phyloP scores from a whole-genome alignment of 305 asterid genomes.

The Nicotiana rustica region DNA sequence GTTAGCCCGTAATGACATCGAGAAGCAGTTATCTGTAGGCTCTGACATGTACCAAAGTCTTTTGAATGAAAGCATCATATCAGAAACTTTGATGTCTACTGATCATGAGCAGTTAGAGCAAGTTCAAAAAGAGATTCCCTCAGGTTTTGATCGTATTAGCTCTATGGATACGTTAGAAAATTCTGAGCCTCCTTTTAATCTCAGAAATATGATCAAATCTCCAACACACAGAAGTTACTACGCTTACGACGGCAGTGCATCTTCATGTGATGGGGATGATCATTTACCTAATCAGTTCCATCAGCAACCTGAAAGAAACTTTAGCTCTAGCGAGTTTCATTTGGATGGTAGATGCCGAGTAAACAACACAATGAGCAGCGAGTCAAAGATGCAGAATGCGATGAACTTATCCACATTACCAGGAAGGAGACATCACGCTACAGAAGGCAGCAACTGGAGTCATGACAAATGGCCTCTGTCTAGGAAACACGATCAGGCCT shows the following conservation, averaged over 20 bases:
- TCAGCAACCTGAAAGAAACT: slow-evolving; percentile 50
- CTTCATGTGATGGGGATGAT: slow-evolving; percentile 73
- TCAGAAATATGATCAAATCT: slow-evolving; percentile 46
- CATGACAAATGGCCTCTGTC: slow-evolving; percentile 49
- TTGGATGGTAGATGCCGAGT: slow-evolving; percentile 40
- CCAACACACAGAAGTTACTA: slow-evolving; percentile 57
- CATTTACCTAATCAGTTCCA: slow-evolving; percentile 43
- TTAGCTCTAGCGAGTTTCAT: slow-evolving; percentile 44
- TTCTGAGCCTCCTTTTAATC: slow-evolving; percentile 45
- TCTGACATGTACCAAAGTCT: slow-evolving; percentile 45
- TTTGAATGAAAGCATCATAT: slow-evolving; percentile 45
- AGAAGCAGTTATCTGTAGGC: slow-evolving; percentile 35
- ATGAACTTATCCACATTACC: slow-evolving; percentile 43
- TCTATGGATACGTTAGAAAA: slow-evolving; percentile 53
- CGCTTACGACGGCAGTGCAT: slow-evolving; percentile 70
- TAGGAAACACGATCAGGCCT: slow-evolving; percentile 38
- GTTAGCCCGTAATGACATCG: slow-evolving; percentile 38
- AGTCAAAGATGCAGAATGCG: slow-evolving; percentile 48
- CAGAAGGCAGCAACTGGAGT: slow-evolving; percentile 46
- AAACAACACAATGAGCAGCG: slow-evolving; percentile 40
- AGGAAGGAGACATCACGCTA: slow-evolving; percentile 44
- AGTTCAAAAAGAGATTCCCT: slow-evolving; percentile 41
- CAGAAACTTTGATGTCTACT: slow-evolving; percentile 46
- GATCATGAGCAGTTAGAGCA: slow-evolving; percentile 52
- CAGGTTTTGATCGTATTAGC: slow-evolving; percentile 50